phyloP scores from a whole-genome alignment of 495 filamentous ascomycete species.

The Podospora pseudopauciseta region DNA sequence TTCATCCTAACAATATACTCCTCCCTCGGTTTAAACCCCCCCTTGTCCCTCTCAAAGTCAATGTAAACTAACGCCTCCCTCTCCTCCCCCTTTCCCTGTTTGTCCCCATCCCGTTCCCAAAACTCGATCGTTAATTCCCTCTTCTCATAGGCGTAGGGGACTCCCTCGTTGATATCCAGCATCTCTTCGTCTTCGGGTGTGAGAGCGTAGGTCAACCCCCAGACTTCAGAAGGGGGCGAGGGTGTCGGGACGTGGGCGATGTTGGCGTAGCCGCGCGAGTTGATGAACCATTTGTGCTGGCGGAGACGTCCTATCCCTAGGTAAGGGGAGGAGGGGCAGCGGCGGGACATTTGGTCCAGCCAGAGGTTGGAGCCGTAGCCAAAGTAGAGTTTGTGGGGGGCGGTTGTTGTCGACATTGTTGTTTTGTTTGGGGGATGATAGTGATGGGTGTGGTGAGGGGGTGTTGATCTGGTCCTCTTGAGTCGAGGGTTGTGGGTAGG shows the following conservation, averaged over 20 bases:
- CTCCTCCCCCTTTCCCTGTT: not conserved
- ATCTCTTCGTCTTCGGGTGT: constrained; percentile 28
- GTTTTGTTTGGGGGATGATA: not conserved
- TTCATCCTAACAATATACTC: constrained; percentile 44
- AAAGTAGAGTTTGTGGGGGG: constrained; percentile 30
- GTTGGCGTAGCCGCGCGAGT: constrained; percentile 42
- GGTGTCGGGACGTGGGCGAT: constrained; percentile 21
- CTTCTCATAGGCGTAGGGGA: constrained; percentile 37
- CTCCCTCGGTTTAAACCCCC: constrained; percentile 17
- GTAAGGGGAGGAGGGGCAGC: constrained; percentile 36
- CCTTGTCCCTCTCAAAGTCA: constrained; percentile 25
- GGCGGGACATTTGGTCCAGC: constrained; percentile 36
- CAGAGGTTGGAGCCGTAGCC: constrained; percentile 46
- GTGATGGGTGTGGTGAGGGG: no score
- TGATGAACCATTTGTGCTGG: constrained; percentile 44
- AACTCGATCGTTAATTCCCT: constrained; percentile 25
- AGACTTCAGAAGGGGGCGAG: constrained; percentile 26
- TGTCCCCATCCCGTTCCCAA: constrained; percentile 1
- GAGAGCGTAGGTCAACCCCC: constrained; percentile 41
- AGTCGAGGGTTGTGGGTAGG: no score
- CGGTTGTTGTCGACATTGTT: no score
- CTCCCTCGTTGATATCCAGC: constrained; percentile 38
- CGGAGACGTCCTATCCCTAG: constrained; percentile 37
- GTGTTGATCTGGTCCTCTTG: no score
- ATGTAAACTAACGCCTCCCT: constrained; percentile 37